Conservation (phyloP, 2,329 filamentous ascomycete genomes). For the Penicillium sclerotiorum region DNA sequence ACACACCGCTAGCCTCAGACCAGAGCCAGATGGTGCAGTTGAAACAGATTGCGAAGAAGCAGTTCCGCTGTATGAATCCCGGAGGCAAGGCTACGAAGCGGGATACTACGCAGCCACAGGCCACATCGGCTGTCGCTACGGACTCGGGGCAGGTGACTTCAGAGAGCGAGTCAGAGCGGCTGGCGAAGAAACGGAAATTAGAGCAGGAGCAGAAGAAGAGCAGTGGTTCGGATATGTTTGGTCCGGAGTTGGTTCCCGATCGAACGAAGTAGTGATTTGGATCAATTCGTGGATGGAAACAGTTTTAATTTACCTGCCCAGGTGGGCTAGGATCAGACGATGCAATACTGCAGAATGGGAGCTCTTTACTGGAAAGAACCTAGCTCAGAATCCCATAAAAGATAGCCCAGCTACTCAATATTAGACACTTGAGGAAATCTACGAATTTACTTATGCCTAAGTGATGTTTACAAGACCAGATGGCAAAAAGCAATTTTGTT, state of each 20-base stretch:
- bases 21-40: constrained; percentile 46
- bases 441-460: too few species aligned
- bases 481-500: background rate
- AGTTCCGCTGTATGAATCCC: constrained; percentile 52
- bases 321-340: too few species aligned
- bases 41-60: constrained; percentile 52
- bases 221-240: constrained; percentile 37
- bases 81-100: constrained; percentile 52
- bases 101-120: constrained; percentile 34
- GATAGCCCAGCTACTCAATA: too few species aligned
- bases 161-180: constrained; percentile 40
- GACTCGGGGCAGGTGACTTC: constrained; percentile 31
- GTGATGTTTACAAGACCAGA: too few species aligned
- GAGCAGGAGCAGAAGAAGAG: constrained; percentile 33
- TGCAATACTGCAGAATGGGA: too few species aligned
- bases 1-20: constrained; percentile 41
- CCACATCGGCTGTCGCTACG: constrained; percentile 19
- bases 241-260: constrained; percentile 39
- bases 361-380: too few species aligned
- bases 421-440: too few species aligned
- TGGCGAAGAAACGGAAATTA: constrained; percentile 45
- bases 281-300: too few species aligned
- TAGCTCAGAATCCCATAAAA: too few species aligned
- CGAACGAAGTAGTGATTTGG: constrained; percentile 31
- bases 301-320: too few species aligned